These are phyloP conservation scores for Pisolithus microcarpus DNA, from an alignment of 768 basidiomycete species.

Conservation along the genomic window DNA sequence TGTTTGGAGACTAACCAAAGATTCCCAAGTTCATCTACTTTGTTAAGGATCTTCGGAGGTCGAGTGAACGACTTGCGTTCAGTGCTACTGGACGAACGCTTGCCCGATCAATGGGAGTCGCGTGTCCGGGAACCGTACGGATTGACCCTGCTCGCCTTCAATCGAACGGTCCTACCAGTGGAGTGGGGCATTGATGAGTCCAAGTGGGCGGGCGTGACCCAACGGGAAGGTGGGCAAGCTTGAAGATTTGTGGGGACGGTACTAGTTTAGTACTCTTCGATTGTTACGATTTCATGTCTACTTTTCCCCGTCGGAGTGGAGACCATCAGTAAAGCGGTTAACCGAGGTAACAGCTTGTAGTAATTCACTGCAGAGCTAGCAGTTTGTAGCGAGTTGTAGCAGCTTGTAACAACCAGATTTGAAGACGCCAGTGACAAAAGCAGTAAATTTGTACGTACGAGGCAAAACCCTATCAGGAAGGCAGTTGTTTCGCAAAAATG, in stretches of 20 bases:
- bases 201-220: not conserved
- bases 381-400: too few relatives aligned
- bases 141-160: constrained; percentile 52
- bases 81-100: constrained; percentile 59
- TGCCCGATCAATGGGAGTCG: constrained; percentile 69
- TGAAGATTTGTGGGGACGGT: not conserved
- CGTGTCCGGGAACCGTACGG: constrained; percentile 47
- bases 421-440: too few relatives aligned
- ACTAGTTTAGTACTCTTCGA: not conserved
- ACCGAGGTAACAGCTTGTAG: too few relatives aligned
- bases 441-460: too few relatives aligned
- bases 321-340: too few relatives aligned
- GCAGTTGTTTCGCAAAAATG: too few relatives aligned
- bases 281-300: not conserved
- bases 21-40: constrained; percentile 45
- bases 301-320: too few relatives aligned
- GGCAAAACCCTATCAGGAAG: too few relatives aligned
- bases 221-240: not conserved
- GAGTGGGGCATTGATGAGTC: constrained; percentile 3
- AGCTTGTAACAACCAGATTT: too few relatives aligned
- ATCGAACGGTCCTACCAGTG: constrained; percentile 19
- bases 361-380: too few relatives aligned
- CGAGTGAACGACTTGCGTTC: constrained; percentile 45
- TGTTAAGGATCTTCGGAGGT: constrained; percentile 62
- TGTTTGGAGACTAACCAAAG: not conserved